phyloP scores from a whole-genome alignment of 1,284 basidiomycete species.

The Meira miltonrushii region DNA sequence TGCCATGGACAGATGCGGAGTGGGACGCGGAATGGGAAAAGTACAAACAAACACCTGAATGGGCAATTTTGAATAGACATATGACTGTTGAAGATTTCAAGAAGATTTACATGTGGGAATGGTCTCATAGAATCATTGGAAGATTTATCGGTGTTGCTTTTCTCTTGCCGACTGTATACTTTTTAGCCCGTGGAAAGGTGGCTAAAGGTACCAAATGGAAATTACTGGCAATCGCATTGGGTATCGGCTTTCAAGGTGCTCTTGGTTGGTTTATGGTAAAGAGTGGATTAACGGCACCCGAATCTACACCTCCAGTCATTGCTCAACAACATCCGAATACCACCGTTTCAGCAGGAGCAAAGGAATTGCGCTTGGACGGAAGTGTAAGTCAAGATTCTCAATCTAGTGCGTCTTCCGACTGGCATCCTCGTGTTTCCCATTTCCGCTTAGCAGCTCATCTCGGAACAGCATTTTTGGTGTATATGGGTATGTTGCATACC shows the following conservation, averaged over 20 bases:
- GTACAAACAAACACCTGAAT: constrained; percentile 92
- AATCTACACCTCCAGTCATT: constrained; percentile 16
- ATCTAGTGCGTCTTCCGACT: constrained; percentile 20
- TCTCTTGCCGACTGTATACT: constrained; percentile 44
- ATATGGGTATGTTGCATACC: constrained; percentile 81
- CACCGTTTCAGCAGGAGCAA: constrained; percentile 5
- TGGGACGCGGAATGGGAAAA: constrained; percentile 92
- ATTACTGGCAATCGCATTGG: constrained; percentile 66
- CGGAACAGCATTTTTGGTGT: constrained; percentile 80
- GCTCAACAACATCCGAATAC: constrained; percentile 15
- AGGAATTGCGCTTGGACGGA: constrained; percentile 9
- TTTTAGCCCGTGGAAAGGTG: constrained; percentile 17
- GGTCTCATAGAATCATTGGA: constrained; percentile 89
- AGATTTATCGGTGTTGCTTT: constrained; percentile 71
- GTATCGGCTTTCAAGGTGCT: constrained; percentile 83
- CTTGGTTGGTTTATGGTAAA: constrained; percentile 99
- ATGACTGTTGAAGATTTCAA: constrained; percentile 89
- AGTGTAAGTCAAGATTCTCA: neutral
- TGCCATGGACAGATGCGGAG: constrained; percentile 69
- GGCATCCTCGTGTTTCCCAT: constrained; percentile 77
- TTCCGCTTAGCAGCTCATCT: constrained; percentile 94
- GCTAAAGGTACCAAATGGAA: constrained; percentile 58
- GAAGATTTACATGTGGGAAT: constrained; percentile 97
- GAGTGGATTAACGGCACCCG: constrained; percentile 66
- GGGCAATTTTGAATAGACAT: constrained; percentile 82